phyloP scores from a whole-genome alignment of 2,329 filamentous ascomycete genomes.

The Talaromyces sp. region DNA sequence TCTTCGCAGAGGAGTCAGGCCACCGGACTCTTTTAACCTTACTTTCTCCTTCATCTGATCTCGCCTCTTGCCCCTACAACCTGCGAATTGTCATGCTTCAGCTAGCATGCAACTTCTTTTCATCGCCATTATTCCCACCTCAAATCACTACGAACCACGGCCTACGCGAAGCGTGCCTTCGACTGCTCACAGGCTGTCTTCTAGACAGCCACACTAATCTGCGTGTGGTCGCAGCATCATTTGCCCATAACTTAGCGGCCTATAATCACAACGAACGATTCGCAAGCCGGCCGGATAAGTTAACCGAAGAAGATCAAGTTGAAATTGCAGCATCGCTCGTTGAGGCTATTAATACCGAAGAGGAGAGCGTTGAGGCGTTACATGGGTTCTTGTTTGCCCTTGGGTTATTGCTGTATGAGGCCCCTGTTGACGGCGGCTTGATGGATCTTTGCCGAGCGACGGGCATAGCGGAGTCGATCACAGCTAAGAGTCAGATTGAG shows the following conservation, averaged over 20 bases:
- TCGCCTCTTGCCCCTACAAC: slow-evolving; percentile 65
- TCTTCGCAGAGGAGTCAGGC: slow-evolving; percentile 69
- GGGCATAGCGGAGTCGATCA: slow-evolving; percentile 64
- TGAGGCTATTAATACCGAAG: slow-evolving; percentile 61
- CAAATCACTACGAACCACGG: slow-evolving; percentile 52
- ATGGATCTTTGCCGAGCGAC: slow-evolving; percentile 71
- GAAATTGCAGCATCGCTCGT: slow-evolving; percentile 76
- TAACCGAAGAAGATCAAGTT: slow-evolving; percentile 68
- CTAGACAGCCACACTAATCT: slow-evolving; percentile 73
- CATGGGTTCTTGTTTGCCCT: slow-evolving; percentile 72
- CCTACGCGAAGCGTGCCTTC: slow-evolving; percentile 57
- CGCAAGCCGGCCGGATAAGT: slow-evolving; percentile 50
- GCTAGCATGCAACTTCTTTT: slow-evolving; percentile 79
- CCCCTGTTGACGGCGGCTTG: slow-evolving; percentile 66
- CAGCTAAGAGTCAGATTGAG: slow-evolving; percentile 49
- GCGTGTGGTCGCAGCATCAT: slow-evolving; percentile 72
- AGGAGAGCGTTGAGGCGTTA: slow-evolving; percentile 59
- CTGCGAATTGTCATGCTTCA: slow-evolving; percentile 79
- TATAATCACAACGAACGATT: slow-evolving; percentile 63
- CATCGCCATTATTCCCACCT: slow-evolving; percentile 63
- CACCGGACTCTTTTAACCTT: slow-evolving; percentile 61
- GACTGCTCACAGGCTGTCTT: slow-evolving; percentile 70
- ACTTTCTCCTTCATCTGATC: slow-evolving; percentile 48
- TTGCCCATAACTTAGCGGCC: slow-evolving; percentile 76
- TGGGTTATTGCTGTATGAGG: slow-evolving; percentile 69